Base-by-base conservation (phyloP, 1,139 yeast genomes). In the Nakaseomyces sp. region DNA sequence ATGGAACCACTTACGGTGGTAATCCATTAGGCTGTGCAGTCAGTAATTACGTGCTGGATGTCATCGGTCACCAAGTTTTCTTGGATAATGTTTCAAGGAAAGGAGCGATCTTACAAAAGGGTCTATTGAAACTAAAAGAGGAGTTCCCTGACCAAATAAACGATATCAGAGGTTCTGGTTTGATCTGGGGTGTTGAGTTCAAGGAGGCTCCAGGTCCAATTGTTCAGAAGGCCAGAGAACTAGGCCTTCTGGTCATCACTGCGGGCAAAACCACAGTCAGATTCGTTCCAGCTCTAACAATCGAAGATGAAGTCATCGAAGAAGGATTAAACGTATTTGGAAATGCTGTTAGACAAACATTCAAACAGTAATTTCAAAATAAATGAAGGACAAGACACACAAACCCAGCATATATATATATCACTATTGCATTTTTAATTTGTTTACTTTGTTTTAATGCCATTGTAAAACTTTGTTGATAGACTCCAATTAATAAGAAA, bases 1-100 rank as follows among this genome's bases (percentile, higher is more conserved):
- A 91, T 62, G 98, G 98, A 43, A 89, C 97, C 4, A 91, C 98
- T 0, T 91, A 84, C 61, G 98, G 98, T 50, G 98, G 98, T 43
- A 91, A 91, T 63, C 97, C 98, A 41, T 70, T 91, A 50, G 98
- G 89, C 2, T 73, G 93, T 36, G 77, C 89, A 49, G 76, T 91
- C 44, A 96, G 91, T 5, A 71, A 74, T 41, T 81, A 80, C 57
- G 94, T 89, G 16, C 68, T 91, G 28, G 79, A 74, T 42, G 75
- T 78, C 53, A 72, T 91, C 40, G 73, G 88, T 10, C 67, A 81
- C 43, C 66, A 72, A 3, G 73, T 69, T 19, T 81, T 91, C 52
- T 72, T 87, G 54, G 60, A 66, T 5, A 67, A 70, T 10, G 96
- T 91, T 16, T 60, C 63, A 9, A 63, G 64, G 30, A 81, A 84